Evolutionary conservation across 768 basidiomycete genomes (phyloP), one percentile per base, ranked within the genome.

Genomic region (Psilocybe azurescens): DNA sequence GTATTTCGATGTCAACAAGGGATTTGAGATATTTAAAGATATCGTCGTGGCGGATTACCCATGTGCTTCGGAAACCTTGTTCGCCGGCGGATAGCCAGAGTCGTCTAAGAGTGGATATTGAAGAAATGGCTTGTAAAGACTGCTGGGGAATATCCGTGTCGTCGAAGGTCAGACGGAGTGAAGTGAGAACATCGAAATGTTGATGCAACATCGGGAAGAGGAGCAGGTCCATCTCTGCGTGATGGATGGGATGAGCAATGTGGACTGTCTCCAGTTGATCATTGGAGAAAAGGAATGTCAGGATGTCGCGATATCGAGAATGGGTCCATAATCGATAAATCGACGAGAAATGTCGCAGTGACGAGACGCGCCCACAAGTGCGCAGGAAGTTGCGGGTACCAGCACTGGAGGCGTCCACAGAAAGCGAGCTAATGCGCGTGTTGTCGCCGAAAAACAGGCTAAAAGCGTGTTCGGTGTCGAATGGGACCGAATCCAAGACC

Each of bases 61-160:
- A 76, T 18, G 66, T 69, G 58, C 66, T 69, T 38, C 70, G 66
- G 58, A 62, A 61, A 2, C 64, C 56, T 50, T 70, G 70, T 18
- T 64, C 64, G 28, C 74, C 73, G 18, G 73, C 72, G 2, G 73
- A 74, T 13, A 76, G 36, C 70, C 72, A 74, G 9, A 76, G 64
- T 52, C 60, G 65, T 28, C 62, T 51, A 2, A 76, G 67, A 9
- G 67, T 62, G 9, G 50, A 24, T 44, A 74, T 61, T 3, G 65
- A 56, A 5, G 67, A 65, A 20, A 76, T 55, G 16, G 53, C 51
- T n/a, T 44, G 53, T 7, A 76, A 59, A 3, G 70, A 65, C 24
- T 61, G 53, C 44, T 67, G 63, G 6, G 66, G 53, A 13, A 74
- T 69, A 3, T 54, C 32, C 9, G 59, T 33, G 3, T 33, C 59